A percentile compares a stretch with the other conserved stretches of the same genome.
These are phyloP conservation scores for Pseudogymnoascus sp. DNA, from an alignment of 2,329 filamentous ascomycete species.

Conservation along the genomic window DNA sequence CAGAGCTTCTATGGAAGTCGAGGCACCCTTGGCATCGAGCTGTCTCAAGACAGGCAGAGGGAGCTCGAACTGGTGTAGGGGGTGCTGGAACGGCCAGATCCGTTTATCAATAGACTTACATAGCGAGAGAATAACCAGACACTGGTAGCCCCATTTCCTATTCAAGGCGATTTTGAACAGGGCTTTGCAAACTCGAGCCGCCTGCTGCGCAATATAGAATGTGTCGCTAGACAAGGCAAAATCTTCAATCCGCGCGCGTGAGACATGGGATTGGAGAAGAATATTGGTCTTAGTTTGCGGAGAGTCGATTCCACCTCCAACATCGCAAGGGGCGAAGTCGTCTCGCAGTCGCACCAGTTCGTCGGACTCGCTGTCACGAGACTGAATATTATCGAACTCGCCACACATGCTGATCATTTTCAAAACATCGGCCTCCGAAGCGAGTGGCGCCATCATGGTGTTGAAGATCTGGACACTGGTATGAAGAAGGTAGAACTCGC, in stretches of 20 bases:
- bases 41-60: slow-evolving; percentile 76
- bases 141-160: slow-evolving; percentile 91
- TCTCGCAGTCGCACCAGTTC: slow-evolving; percentile 71
- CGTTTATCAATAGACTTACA: slow-evolving; percentile 97
- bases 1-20: slow-evolving; percentile 70
- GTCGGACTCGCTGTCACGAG: slow-evolving; percentile 79
- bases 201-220: slow-evolving; percentile 92
- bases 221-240: slow-evolving; percentile 89
- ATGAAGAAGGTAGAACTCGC: slow-evolving; percentile 92
- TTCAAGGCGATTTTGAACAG: slow-evolving; percentile 97
- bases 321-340: slow-evolving; percentile 66
- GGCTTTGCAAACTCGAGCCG: slow-evolving; percentile 86
- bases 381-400: slow-evolving; percentile 96
- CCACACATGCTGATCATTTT: slow-evolving; percentile 97
- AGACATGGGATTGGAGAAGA: slow-evolving; percentile 88
- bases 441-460: slow-evolving; percentile 76
- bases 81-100: slow-evolving; percentile 91
- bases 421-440: slow-evolving; percentile 84
- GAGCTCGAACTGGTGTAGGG: slow-evolving; percentile 89
- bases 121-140: slow-evolving; percentile 78
- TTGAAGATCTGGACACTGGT: slow-evolving; percentile 96
- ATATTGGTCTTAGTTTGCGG: slow-evolving; percentile 94
- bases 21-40: slow-evolving; percentile 69
- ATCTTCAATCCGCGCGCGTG: slow-evolving; percentile 77
- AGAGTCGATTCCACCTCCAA: slow-evolving; percentile 62